Evolutionary conservation across 208 protist genomes (phyloP).

Genomic region (Trypanosoma vivax): DNA sequence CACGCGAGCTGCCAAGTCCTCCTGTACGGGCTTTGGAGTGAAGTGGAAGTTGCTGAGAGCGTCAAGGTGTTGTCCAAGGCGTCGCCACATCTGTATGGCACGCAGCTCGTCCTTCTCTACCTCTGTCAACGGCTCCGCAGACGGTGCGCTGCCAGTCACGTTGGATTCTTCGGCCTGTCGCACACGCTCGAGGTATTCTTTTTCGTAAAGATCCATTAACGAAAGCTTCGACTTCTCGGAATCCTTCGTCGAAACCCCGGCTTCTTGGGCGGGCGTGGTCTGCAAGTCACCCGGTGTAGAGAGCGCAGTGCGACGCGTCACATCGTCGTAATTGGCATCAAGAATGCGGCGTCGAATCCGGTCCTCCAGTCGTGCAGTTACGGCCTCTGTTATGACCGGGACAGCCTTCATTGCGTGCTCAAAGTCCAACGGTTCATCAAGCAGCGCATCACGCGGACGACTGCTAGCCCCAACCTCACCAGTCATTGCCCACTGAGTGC

Average conservation of each 20-base stretch:
- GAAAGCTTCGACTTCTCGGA: constrained; percentile 86
- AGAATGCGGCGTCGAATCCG: constrained; percentile 82
- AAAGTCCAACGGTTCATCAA: constrained; percentile 82
- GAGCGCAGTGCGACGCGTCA: constrained; percentile 39
- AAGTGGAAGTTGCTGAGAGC: constrained; percentile 89
- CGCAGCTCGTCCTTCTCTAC: constrained; percentile 89
- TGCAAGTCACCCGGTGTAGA: constrained; percentile 59
- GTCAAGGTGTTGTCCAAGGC: constrained; percentile 84
- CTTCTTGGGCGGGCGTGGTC: constrained; percentile 39
- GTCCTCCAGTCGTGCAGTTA: constrained; percentile 82
- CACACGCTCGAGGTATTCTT: constrained; percentile 81
- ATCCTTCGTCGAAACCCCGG: constrained; percentile 35
- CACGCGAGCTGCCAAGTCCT: constrained; percentile 81
- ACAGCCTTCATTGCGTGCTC: constrained; percentile 85
- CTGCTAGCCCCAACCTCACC: constrained; percentile 70
- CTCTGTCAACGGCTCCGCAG: constrained; percentile 82
- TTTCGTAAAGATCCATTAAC: constrained; percentile 90
- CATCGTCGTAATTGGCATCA: constrained; percentile 76
- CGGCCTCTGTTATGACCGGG: constrained; percentile 79
- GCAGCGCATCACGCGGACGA: constrained; percentile 78
- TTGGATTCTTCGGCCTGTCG: constrained; percentile 52
- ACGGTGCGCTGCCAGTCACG: constrained; percentile 20
- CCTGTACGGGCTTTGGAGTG: constrained; percentile 83
- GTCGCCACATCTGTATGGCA: constrained; percentile 87
- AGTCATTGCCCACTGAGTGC: constrained; percentile 76